Conservation (phyloP, 495 filamentous ascomycete genomes). For the Lepidopterella palustris region DNA sequence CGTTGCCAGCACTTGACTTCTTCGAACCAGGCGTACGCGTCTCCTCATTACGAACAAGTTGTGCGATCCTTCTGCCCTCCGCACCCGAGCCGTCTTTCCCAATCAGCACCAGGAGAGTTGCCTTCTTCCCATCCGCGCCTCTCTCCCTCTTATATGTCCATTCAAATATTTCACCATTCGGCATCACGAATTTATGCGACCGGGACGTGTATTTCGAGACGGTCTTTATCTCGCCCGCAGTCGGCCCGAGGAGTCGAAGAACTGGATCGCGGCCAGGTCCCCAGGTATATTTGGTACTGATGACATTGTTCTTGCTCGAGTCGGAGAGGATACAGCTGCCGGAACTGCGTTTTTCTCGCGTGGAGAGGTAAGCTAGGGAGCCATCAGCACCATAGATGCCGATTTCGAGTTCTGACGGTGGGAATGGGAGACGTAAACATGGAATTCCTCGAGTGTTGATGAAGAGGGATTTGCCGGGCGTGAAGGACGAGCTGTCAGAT, state of each 20-base stretch:
- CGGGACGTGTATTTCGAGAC: conserved; percentile 37
- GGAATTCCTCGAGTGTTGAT: conserved; percentile 44
- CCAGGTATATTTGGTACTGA: conserved; percentile 46
- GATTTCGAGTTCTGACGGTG: conserved; percentile 41
- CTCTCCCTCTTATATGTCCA: conserved; percentile 45
- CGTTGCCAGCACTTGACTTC: conserved; percentile 45
- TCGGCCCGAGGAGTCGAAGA: conserved; percentile 27
- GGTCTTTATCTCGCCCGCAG: conserved; percentile 30
- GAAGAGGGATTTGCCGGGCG: conserved; percentile 37
- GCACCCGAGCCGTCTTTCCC: conserved; percentile 7
- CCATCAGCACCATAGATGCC: conserved; percentile 39
- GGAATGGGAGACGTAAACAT: conserved; percentile 41
- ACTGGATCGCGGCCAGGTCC: conserved; percentile 40
- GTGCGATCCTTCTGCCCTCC: conserved; percentile 37
- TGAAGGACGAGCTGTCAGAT: conserved; percentile 26
- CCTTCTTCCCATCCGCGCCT: conserved; percentile 31
- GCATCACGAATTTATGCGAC: conserved; percentile 36
- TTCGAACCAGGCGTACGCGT: conserved; percentile 41
- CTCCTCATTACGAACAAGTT: conserved; percentile 41
- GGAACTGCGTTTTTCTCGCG: conserved; percentile 39
- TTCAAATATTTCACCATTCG: conserved; percentile 38
- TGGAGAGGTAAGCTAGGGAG: conserved; percentile 38
- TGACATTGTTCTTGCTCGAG: conserved; percentile 29
- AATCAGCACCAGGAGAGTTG: conserved; percentile 34
- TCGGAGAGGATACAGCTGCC: conserved; percentile 38